Evolutionary conservation across 2,329 filamentous ascomycete species (phyloP), one percentile per base, ranked within the genome.

Genomic region (Fusarium nelsonii): DNA sequence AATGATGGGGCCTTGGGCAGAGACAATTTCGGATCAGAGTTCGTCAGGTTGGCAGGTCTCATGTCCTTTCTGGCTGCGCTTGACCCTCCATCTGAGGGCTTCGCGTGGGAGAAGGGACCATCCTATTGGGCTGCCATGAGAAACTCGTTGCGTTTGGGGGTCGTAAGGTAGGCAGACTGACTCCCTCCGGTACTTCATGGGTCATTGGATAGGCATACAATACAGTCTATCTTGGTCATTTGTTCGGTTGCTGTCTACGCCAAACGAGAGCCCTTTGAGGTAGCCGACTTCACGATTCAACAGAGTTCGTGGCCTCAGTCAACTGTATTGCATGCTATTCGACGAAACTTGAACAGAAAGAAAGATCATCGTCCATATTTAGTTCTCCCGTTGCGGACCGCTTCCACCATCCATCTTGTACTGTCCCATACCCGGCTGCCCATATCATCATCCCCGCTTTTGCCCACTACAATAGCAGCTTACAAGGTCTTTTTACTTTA

Each of bases 41-140:
- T 52, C 51, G 57, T 65, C 58, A 57, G 62, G 63, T 60, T 58
- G 71, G 60, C 61, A 65, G 72, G 72, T 73, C 69, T 69, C 71
- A 73, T 73, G 71, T 70, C 60, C 71, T 59, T 69, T 57, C 61
- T 65, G 70, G 56, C 46, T 72, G 71, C 49, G 58, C 67, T 73
- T 73, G 71, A 71, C 71, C 71, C 71, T 63, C 69, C 71, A 73
- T 65, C 64, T 64, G 51, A 71, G 52, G 54, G 63, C 48, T 70
- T 74, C 63, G 71, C 70, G 65, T 74, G 71, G 71, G 59, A 57
- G 56, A 69, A 55, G 69, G 51, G 37, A 43, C 20, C 58, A 45
- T 59, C 65, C 68, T 61, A 74, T 74, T 74, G 72, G 72, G 72
- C 71, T 52, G 72, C 71, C 68, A 73, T 74, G 60, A 32, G 60